Base-by-base conservation (phyloP, 208 protist genomes). In the Wallacemonas sp. region DNA sequence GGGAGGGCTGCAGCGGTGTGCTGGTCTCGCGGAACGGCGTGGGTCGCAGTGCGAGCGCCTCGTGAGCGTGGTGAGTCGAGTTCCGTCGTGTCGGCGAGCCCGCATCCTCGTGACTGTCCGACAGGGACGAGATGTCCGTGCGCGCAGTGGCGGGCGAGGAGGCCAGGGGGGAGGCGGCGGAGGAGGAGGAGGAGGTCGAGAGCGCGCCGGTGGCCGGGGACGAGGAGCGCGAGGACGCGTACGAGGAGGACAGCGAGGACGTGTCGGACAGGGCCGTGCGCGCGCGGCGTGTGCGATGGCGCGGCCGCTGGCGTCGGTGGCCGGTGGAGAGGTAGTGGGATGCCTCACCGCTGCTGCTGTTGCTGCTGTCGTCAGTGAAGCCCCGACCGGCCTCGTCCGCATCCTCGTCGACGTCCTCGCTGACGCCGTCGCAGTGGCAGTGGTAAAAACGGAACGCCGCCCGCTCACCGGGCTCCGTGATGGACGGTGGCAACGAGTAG, bases 341-440 rank as follows among this genome's bases (percentile, higher is more conserved):
- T 14, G 14, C 36, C 36, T 12, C n/a, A 38, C 50, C 29, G 31
- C 7, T 22, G 29, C 26, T 22, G 26, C 50, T 20, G 26, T 23
- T 22, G 10, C 10, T 29, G 32, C 42, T 46, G 29, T 63, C 62
- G 33, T 41, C 57, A 29, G 11, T 29, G 23, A 64, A 54, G 36
- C 42, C 61, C 33, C 57, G 49, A 11, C 38, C 45, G n/a, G 28
- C 50, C 10, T 67, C 50, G 42, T 77, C 72, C 49, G 39, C 8
- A 59, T 57, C 20, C 42, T 70, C 25, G 45, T 46, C 31, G n/a
- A 26, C 31, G 33, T 45, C 1, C 18, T 29, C 33, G 55, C 55
- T 42, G 20, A 61, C 11, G 55, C 33, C 2, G 18, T 55, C 57
- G 42, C 57, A 64, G 41, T 50, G 16, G 41, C 42, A 46, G 38